Conservation (phyloP, 139 green algal species). For the Haematococcus sp. region DNA sequence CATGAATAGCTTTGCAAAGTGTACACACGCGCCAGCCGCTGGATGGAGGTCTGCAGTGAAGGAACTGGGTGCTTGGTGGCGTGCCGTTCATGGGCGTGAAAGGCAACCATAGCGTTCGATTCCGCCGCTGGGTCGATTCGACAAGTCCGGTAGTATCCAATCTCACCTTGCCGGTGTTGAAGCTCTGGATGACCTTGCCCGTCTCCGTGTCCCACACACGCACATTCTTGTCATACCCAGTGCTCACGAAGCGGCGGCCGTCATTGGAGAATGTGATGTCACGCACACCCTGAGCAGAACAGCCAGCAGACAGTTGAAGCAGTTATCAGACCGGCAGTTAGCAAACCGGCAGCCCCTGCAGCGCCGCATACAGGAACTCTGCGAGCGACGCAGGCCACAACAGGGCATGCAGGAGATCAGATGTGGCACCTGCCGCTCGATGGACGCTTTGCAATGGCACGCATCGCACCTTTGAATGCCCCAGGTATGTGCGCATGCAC, state of each 20-base stretch:
- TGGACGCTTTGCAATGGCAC: not conserved
- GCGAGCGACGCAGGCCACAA: no score
- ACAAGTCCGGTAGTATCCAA: no score
- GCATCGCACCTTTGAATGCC: conserved; percentile 73
- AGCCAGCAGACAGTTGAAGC: not conserved
- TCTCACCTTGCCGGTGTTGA: conserved; percentile 64
- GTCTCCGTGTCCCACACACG: conserved; percentile 98
- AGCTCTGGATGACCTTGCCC: conserved; percentile 67
- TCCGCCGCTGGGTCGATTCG: no score
- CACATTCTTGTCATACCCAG: conserved; percentile 89
- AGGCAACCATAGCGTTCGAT: no score
- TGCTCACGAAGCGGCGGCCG: conserved; percentile 82
- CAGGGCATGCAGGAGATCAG: no score
- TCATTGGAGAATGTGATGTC: conserved; percentile 92
- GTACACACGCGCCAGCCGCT: no score
- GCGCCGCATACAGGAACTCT: no score
- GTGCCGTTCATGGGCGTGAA: no score
- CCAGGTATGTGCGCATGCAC: conserved; percentile 96
- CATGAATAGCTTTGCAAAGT: no score
- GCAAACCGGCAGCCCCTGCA: no score
- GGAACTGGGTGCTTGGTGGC: not conserved
- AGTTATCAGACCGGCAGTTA: not conserved
- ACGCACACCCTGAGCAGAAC: conserved; percentile 71
- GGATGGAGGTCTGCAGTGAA: no score
- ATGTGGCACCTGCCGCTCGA: no score